Conservation (phyloP, 2,329 filamentous ascomycete species). For the Cercospora citrullina region DNA sequence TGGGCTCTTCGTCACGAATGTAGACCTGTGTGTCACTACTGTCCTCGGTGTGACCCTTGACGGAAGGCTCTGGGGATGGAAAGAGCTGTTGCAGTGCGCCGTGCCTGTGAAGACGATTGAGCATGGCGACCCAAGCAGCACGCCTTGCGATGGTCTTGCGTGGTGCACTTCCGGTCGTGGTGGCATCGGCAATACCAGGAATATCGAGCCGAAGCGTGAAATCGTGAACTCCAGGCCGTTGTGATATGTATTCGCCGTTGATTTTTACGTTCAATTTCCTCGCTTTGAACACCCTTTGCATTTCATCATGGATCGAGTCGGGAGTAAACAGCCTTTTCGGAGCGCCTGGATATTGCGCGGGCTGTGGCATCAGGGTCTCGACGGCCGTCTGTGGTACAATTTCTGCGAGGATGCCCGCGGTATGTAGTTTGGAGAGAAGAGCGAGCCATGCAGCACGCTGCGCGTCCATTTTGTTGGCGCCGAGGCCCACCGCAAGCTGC, state of each 20-base stretch:
- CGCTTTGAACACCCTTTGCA: slow-evolving; percentile 6
- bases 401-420: slow-evolving; percentile 5
- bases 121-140: slow-evolving; percentile 18
- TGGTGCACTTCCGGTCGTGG: background rate
- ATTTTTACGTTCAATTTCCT: background rate
- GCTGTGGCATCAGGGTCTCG: background rate
- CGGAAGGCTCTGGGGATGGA: background rate
- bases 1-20: slow-evolving; percentile 1
- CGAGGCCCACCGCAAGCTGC: slow-evolving; percentile 4
- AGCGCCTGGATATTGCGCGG: slow-evolving; percentile 14
- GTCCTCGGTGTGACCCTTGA: background rate
- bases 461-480: background rate
- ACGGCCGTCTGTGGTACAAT: background rate
- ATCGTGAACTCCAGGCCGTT: background rate
- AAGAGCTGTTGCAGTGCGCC: slow-evolving; percentile 15
- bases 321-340: slow-evolving; percentile 8
- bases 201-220: slow-evolving; percentile 15
- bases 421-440: slow-evolving; percentile 12
- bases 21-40: background rate
- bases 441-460: slow-evolving; percentile 7
- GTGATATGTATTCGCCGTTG: background rate
- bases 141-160: slow-evolving; percentile 7
- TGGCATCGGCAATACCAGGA: slow-evolving; percentile 12
- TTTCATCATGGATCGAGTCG: background rate
- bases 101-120: slow-evolving; percentile 5